A percentile compares a stretch with the other conserved stretches of the same genome.
phyloP scores from a whole-genome alignment of 2,329 filamentous ascomycete genomes.

The Lasiodiplodia sp. region DNA sequence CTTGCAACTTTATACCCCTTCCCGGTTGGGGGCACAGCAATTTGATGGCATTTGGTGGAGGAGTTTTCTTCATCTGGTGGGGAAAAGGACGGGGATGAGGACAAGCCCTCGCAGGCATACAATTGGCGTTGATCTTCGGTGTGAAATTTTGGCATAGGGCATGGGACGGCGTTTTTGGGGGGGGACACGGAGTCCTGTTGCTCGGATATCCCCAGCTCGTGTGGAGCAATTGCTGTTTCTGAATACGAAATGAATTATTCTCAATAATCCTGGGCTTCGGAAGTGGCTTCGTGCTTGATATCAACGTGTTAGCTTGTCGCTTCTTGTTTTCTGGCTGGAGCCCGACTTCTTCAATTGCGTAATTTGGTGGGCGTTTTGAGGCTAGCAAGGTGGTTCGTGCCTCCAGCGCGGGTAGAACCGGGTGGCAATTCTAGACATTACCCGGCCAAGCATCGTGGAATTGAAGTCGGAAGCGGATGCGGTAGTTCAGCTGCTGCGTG shows the following conservation, averaged over 20 bases:
- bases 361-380: neutral
- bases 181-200: neutral
- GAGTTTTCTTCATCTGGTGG: neutral
- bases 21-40: neutral
- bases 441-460: conserved; percentile 4
- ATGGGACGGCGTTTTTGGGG: conserved; percentile 8
- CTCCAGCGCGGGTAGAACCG: conserved; percentile 15
- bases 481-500: neutral
- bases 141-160: neutral
- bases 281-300: neutral
- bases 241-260: neutral
- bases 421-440: conserved; percentile 5
- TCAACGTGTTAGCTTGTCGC: neutral
- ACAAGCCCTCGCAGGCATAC: no score
- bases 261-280: neutral
- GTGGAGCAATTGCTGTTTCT: conserved; percentile 9
- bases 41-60: no score
- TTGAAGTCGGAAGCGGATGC: neutral
- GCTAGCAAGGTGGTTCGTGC: neutral
- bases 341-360: neutral
- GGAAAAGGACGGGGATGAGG: neutral
- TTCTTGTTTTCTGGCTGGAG: neutral
- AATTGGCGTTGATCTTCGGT: no score
- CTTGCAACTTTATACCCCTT: neutral
- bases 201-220: conserved; percentile 24